phyloP scores from a whole-genome alignment of 73 alveolate species.

The Paramecium primaurelia region DNA sequence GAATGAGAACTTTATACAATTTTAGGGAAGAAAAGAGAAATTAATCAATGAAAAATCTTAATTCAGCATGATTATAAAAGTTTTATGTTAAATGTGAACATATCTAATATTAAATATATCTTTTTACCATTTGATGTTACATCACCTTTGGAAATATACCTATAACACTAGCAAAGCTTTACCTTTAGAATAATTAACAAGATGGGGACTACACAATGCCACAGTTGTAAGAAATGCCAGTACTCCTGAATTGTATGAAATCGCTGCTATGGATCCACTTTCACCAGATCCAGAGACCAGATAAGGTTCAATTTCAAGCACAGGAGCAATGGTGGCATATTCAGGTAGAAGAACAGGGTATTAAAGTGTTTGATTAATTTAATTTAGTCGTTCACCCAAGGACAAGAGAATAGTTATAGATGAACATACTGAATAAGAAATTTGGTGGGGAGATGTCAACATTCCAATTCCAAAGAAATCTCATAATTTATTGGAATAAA shows the following conservation, averaged over 20 bases:
- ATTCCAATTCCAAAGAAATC: slow-evolving; percentile 76
- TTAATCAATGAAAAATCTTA: neutral
- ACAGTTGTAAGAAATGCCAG: slow-evolving; percentile 16
- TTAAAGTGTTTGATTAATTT: slow-evolving; percentile 45
- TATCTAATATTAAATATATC: neutral
- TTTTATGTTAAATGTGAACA: neutral
- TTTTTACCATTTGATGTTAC: neutral
- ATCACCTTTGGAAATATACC: neutral
- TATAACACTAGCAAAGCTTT: neutral
- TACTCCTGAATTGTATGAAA: slow-evolving; percentile 9
- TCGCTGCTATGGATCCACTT: neutral
- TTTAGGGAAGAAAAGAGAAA: neutral
- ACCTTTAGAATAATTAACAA: neutral
- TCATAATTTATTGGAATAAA: slow-evolving; percentile 69
- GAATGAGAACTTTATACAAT: neutral
- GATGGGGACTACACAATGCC: slow-evolving; percentile 13
- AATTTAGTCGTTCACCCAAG: slow-evolving; percentile 79
- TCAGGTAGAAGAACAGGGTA: slow-evolving; percentile 66
- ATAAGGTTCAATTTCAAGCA: slow-evolving; percentile 24
- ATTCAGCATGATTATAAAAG: neutral
- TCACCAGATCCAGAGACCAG: neutral
- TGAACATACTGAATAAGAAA: slow-evolving; percentile 66
- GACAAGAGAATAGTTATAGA: slow-evolving; percentile 83
- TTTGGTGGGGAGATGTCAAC: slow-evolving; percentile 91
- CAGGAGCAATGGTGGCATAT: slow-evolving; percentile 75